A percentile compares a stretch with the other conserved stretches of the same genome.
These are phyloP conservation scores for Aspergillus tubingensis DNA, from an alignment of 2,329 filamentous ascomycete genomes.

Conservation along the genomic window DNA sequence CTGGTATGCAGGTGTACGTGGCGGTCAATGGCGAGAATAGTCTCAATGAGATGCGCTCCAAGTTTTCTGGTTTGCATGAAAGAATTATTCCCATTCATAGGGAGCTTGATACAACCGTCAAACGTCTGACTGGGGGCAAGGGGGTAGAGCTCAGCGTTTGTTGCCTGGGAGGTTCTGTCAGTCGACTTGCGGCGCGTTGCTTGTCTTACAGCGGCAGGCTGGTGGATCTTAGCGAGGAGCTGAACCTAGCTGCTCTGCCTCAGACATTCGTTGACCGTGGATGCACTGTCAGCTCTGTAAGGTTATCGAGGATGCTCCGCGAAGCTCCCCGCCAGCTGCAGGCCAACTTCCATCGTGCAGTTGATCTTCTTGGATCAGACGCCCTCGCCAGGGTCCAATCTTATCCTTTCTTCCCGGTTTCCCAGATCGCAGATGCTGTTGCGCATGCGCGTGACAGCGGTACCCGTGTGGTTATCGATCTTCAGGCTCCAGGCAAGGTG, in stretches of 20 bases:
- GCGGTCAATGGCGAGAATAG: background rate
- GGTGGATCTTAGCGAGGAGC: background rate
- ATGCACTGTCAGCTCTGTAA: background rate
- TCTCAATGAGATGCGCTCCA: background rate
- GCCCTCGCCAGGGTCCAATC: background rate
- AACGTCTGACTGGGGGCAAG: background rate
- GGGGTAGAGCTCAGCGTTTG: background rate
- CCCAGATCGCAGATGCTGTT: background rate
- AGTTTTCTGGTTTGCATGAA: background rate
- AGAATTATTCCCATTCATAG: background rate
- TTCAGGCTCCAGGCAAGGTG: background rate
- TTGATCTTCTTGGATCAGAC: background rate
- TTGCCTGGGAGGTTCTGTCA: background rate
- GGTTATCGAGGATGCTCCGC: background rate
- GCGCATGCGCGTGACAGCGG: background rate
- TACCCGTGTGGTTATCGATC: background rate
- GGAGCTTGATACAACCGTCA: background rate
- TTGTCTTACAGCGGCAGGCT: background rate
- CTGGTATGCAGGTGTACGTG: background rate
- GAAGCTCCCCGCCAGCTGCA: background rate
- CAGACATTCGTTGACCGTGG: background rate
- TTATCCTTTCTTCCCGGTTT: background rate
- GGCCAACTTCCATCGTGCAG: background rate
- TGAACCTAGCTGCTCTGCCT: background rate
- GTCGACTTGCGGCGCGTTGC: background rate